Conservation (phyloP, 495 filamentous ascomycete genomes). For the Penicillium antarcticum region DNA sequence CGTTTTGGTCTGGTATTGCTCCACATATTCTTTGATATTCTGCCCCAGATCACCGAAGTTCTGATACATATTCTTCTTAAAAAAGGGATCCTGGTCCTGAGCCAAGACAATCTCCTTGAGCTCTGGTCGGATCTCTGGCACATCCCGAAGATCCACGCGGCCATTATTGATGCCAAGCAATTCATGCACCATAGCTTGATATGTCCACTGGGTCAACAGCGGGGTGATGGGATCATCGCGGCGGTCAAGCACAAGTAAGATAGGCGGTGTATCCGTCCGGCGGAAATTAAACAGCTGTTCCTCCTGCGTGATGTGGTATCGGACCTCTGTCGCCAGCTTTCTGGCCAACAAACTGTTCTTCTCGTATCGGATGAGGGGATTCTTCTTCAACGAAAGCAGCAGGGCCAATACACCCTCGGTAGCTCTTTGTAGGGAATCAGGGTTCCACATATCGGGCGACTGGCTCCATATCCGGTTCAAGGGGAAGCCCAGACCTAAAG, state of each 20-base stretch:
- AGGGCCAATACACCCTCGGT: conserved; percentile 83
- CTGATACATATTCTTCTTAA: conserved; percentile 99
- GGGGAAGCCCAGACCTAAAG: conserved; percentile 72
- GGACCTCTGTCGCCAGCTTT: conserved; percentile 87
- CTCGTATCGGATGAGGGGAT: conserved; percentile 89
- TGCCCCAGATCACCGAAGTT: conserved; percentile 97
- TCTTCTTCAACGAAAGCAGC: conserved; percentile 88
- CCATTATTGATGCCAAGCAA: conserved; percentile 91
- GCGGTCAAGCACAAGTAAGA: conserved; percentile 85
- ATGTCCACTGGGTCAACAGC: conserved; percentile 94
- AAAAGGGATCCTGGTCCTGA: conserved; percentile 97
- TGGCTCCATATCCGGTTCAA: conserved; percentile 70
- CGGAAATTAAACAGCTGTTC: conserved; percentile 97
- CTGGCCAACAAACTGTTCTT: conserved; percentile 88
- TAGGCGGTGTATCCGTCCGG: conserved; percentile 90
- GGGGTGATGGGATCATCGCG: conserved; percentile 97
- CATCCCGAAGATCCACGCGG: conserved; percentile 78
- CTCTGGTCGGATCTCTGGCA: conserved; percentile 87
- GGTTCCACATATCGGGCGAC: conserved; percentile 84
- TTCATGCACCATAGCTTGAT: conserved; percentile 99
- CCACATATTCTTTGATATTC: conserved; percentile 98
- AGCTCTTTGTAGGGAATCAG: conserved; percentile 76
- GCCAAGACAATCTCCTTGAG: conserved; percentile 93
- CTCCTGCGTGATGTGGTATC: conserved; percentile 91
- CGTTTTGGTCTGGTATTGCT: conserved; percentile 94